phyloP scores from a whole-genome alignment of 2,329 filamentous ascomycete genomes.

The Beauveria sp. region DNA sequence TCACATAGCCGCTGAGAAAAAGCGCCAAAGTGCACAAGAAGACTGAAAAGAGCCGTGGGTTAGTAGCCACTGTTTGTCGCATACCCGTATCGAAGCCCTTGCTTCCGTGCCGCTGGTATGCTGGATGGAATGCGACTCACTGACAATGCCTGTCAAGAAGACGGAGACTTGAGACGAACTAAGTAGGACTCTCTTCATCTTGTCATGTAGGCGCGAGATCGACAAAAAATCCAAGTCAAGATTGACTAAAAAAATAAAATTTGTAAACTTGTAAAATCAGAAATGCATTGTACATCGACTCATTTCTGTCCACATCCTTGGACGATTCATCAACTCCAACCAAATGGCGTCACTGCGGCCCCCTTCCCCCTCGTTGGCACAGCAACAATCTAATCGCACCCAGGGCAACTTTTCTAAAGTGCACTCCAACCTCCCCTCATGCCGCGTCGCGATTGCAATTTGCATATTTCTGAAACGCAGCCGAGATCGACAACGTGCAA shows the following conservation, averaged over 20 bases:
- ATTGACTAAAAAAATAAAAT: not conserved
- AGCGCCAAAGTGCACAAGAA: conserved; percentile 71
- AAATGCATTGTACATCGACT: not conserved
- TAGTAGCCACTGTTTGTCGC: not conserved
- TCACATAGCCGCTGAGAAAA: conserved; percentile 78
- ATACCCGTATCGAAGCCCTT: not conserved
- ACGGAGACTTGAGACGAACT: conserved; percentile 65
- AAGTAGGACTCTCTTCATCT: conserved; percentile 46
- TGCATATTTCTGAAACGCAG: not conserved
- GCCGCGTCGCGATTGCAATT: not conserved
- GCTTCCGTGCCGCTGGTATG: not conserved
- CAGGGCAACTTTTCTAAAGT: conserved; percentile 10
- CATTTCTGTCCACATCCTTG: not conserved
- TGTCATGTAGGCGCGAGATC: not conserved
- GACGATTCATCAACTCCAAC: not conserved
- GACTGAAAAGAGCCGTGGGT: conserved; percentile 37
- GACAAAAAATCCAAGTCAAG: not conserved
- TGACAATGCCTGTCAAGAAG: conserved; percentile 53
- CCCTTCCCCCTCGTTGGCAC: conserved; percentile 24
- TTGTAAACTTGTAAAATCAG: not conserved
- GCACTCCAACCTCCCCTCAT: conserved; percentile 10
- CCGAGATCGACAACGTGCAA: not conserved
- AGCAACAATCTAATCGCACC: conserved; percentile 38
- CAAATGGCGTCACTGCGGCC: not conserved
- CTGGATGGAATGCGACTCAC: conserved; percentile 37